Base-by-base conservation (phyloP, 2,329 filamentous ascomycete genomes). In the Cercospora citrullina region DNA sequence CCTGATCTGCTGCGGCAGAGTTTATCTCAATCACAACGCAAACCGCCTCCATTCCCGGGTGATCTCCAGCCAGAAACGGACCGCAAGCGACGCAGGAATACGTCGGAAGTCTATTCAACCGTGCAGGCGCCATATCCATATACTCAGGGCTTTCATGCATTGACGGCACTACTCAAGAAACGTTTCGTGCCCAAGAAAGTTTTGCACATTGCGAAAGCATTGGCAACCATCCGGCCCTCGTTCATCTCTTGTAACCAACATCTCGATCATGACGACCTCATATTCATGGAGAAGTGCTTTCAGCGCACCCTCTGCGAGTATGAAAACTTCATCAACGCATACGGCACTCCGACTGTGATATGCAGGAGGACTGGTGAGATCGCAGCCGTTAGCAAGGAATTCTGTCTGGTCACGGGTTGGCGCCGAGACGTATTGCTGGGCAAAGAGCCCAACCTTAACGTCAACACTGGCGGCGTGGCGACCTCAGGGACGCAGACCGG, bases 231-330 rank as follows among this genome's bases (percentile, higher is more conserved):
- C 73, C 90, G 95, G 7, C 94, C 95, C 1, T 95, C 93, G 0
- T 95, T 99, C 77, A 94, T 98, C 71, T 90, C 93, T 10, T 96
- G 93, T 70, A 96, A 92, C 21, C 91, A 92, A 75, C 93, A 92
- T n/a, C 83, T 98, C 69, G 94, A 93, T 71, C 85, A 90, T 18
- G 90, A 95, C 75, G 95, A 99, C 79, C 84, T 98, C 30, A 89
- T 99, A 23, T 97, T 98, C 79, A 97, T 97, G 91, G 95, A 99
- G 79, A 96, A 96, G 81, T 96, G 92, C 75, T 93, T 98, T 77
- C 95, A 99, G 80, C 88, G 95, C 42, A 96, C 93, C 0, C 84
- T 98, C 10, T 93, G 93, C 76, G 93, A 97, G 77, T 96, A 96
- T 75, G 93, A 98, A 77, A 93, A 96, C 72, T 95, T 96, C 72